A percentile compares a stretch with the other conserved stretches of the same genome.
Conservation (phyloP, 805 yeast genomes). For the Lachancea kluyveri region DNA sequence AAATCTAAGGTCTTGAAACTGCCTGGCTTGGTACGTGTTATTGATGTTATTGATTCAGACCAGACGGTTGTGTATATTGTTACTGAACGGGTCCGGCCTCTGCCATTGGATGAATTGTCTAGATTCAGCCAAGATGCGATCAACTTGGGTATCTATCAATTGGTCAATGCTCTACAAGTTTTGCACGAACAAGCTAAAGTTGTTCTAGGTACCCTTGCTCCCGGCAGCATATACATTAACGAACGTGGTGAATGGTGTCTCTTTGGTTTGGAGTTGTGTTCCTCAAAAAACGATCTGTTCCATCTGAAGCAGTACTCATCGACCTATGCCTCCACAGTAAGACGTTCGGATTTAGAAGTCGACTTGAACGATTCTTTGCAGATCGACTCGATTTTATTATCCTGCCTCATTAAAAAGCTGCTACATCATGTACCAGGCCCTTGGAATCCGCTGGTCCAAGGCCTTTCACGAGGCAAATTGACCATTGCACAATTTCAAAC, state of each 20-base stretch:
- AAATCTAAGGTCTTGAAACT: conserved; percentile 23
- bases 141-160: conserved; percentile 22
- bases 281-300: conserved; percentile 43
- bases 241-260: conserved; percentile 76
- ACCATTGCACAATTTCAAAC: conserved; percentile 31
- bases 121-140: conserved; percentile 15
- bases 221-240: conserved; percentile 56
- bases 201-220: conserved; percentile 57
- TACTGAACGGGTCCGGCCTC: conserved; percentile 23
- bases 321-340: conserved; percentile 1
- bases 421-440: conserved; percentile 35
- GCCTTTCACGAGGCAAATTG: conserved; percentile 17
- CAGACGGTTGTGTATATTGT: conserved; percentile 21
- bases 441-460: conserved; percentile 23
- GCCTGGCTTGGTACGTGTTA: conserved; percentile 27
- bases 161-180: conserved; percentile 21
- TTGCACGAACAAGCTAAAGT: conserved; percentile 30
- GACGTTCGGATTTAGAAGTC: conserved; percentile 7
- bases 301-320: conserved; percentile 17
- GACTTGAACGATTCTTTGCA: conserved; percentile 8
- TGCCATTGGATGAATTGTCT: conserved; percentile 13
- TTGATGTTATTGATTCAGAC: conserved; percentile 26
- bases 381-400: conserved; percentile 24
- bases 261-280: conserved; percentile 64
- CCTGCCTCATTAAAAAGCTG: conserved; percentile 35